phyloP scores from a whole-genome alignment of 108 stramenopile genomes.

The Mediolabrus comicus region DNA sequence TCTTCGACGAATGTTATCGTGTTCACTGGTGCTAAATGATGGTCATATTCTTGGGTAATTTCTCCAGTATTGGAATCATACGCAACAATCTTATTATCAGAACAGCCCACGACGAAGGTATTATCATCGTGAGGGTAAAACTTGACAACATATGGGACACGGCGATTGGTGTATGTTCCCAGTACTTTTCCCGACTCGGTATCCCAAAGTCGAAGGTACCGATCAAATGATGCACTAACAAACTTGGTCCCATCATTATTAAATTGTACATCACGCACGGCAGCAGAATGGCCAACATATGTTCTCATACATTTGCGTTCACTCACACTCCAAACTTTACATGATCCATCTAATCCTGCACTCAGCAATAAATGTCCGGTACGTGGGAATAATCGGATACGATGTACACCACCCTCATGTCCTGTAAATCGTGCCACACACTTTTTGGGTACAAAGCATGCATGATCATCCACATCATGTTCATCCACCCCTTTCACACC shows the following conservation, averaged over 20 bases:
- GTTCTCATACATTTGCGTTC: constrained; percentile 79
- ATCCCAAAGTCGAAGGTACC: constrained; percentile 94
- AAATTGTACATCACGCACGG: constrained; percentile 93
- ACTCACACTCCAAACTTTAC: constrained; percentile 88
- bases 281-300: constrained; percentile 93
- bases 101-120: constrained; percentile 93
- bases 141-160: constrained; percentile 91
- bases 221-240: constrained; percentile 91
- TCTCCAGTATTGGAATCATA: constrained; percentile 90
- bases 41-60: constrained; percentile 98
- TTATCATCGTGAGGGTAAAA: constrained; percentile 97
- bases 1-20: constrained; percentile 96
- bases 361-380: constrained; percentile 97
- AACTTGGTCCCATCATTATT: constrained; percentile 87
- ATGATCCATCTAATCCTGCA: constrained; percentile 92
- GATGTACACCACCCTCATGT: constrained; percentile 95
- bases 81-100: constrained; percentile 93
- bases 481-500: constrained; percentile 54
- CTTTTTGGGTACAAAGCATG: constrained; percentile 94
- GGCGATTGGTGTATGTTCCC: constrained; percentile 89
- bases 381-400: constrained; percentile 94
- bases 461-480: constrained; percentile 77
- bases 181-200: constrained; percentile 91
- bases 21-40: constrained; percentile 97
- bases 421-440: constrained; percentile 90